phyloP scores from a whole-genome alignment of 495 filamentous ascomycete genomes.

The Amniculicola lignicola region DNA sequence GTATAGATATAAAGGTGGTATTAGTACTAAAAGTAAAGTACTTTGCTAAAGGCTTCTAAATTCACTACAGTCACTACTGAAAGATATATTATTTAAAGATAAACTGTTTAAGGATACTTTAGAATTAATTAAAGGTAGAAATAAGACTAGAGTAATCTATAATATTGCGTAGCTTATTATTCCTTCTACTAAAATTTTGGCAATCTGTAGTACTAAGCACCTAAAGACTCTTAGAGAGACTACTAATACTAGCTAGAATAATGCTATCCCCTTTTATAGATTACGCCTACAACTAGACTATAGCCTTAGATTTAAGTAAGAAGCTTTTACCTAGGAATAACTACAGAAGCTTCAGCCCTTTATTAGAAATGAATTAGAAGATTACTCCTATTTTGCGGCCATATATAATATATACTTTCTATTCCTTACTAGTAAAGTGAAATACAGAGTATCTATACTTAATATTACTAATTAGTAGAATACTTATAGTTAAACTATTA shows the following conservation, averaged over 20 bases:
- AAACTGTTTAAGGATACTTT: neutral
- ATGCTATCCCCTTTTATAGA: slow-evolving; percentile 19
- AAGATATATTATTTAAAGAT: neutral
- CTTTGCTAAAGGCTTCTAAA: neutral
- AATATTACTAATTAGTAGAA: slow-evolving; percentile 40
- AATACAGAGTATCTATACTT: slow-evolving; percentile 20
- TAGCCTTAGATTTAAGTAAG: slow-evolving; percentile 26
- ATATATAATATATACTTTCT: slow-evolving; percentile 40
- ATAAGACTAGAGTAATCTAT: slow-evolving; percentile 20
- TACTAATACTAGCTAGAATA: slow-evolving; percentile 17
- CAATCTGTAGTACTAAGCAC: slow-evolving; percentile 7
- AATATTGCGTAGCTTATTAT: slow-evolving; percentile 16
- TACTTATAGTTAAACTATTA: slow-evolving; percentile 41
- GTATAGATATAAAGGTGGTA: neutral
- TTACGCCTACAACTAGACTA: slow-evolving; percentile 35
- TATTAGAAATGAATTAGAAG: neutral
- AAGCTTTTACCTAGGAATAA: slow-evolving; percentile 27
- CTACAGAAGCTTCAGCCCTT: slow-evolving; percentile 12
- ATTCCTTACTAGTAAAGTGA: slow-evolving; percentile 41
- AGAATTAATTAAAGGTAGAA: neutral
- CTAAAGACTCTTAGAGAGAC: slow-evolving; percentile 19
- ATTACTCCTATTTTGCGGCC: slow-evolving; percentile 9
- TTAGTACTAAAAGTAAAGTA: neutral
- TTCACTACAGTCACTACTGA: neutral
- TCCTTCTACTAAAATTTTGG: slow-evolving; percentile 18